Percentiles rank a stretch among this genome's conserved stretches.
Conservation (phyloP, 139 green algal species). For the Chlorella sorokiniana region DNA sequence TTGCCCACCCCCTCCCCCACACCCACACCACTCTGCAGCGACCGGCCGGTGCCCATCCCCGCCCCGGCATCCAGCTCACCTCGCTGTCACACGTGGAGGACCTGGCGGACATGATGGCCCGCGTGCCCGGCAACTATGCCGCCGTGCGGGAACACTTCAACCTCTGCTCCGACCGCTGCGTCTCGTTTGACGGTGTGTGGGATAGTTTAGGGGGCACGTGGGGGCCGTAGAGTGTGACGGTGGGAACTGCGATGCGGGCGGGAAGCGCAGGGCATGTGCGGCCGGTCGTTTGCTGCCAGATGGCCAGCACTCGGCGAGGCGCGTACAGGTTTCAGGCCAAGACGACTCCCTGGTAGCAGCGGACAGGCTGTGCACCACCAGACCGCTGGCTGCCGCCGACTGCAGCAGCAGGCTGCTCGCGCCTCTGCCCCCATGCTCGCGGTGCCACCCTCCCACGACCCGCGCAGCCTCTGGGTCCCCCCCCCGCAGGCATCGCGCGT, state of each 20-base stretch:
- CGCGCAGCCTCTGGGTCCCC: background rate
- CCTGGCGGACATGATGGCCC: slow-evolving; percentile 84
- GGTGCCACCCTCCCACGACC: background rate
- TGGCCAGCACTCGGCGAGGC: too few species aligned
- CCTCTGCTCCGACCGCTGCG: slow-evolving; percentile 79
- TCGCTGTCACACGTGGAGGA: slow-evolving; percentile 89
- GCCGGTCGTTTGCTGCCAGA: too few species aligned
- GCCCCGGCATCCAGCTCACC: slow-evolving; percentile 81
- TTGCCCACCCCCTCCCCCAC: background rate
- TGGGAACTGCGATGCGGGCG: too few species aligned
- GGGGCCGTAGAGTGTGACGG: too few species aligned
- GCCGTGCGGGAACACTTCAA: slow-evolving; percentile 87
- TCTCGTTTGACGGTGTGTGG: slow-evolving; percentile 74
- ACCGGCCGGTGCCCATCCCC: slow-evolving; percentile 86
- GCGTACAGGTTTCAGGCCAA: too few species aligned
- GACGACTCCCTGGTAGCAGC: too few species aligned
- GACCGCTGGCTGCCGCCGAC: too few species aligned
- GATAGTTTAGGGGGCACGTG: too few species aligned
- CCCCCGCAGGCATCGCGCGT: slow-evolving; percentile 69
- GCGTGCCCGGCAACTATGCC: slow-evolving; percentile 77
- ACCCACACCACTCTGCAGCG: too few species aligned
- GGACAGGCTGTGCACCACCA: too few species aligned
- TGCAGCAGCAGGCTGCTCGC: too few species aligned
- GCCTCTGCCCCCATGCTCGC: background rate
- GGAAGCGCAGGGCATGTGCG: too few species aligned